Conservation (phyloP, 208 protist genomes). For the Herpetomonas samuelpessoai region DNA sequence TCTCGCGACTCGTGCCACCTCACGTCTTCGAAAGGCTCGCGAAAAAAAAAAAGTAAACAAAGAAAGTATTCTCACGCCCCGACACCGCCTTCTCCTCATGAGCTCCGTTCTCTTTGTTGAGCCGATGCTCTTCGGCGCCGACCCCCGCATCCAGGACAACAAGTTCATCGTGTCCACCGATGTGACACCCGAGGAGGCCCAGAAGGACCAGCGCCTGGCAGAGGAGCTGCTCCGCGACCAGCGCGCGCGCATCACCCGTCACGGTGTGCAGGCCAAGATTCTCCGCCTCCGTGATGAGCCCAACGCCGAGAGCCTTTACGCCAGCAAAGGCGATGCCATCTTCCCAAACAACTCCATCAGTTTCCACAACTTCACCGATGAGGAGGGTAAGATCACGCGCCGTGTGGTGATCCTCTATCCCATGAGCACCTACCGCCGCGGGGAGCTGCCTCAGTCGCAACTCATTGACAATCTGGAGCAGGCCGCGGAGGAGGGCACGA, state of each 20-base stretch:
- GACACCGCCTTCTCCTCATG: constrained; percentile 13
- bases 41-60: not conserved
- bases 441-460: constrained; percentile 54
- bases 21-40: not conserved
- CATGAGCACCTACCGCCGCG: constrained; percentile 64
- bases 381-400: constrained; percentile 43
- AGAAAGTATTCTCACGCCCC: not conserved
- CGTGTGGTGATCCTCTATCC: constrained; percentile 79
- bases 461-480: constrained; percentile 45
- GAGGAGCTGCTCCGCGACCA: constrained; percentile 30
- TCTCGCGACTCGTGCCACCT: not conserved
- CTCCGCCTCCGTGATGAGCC: constrained; percentile 34
- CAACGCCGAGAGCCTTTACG: constrained; percentile 25
- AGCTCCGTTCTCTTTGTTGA: constrained; percentile 45
- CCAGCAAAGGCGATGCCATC: constrained; percentile 45
- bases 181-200: constrained; percentile 24
- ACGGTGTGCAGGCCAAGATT: constrained; percentile 25
- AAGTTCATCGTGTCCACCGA: constrained; percentile 26
- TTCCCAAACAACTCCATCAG: constrained; percentile 72
- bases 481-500: constrained; percentile 21
- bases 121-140: constrained; percentile 34
- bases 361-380: constrained; percentile 77
- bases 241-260: constrained; percentile 16
- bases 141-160: constrained; percentile 43
- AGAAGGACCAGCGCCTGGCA: constrained; percentile 24